Percentiles rank a stretch among this genome's conserved stretches.
These are phyloP conservation scores for Boeremia lycopersici DNA, from an alignment of 2,329 filamentous ascomycete genomes.

Conservation along the genomic window DNA sequence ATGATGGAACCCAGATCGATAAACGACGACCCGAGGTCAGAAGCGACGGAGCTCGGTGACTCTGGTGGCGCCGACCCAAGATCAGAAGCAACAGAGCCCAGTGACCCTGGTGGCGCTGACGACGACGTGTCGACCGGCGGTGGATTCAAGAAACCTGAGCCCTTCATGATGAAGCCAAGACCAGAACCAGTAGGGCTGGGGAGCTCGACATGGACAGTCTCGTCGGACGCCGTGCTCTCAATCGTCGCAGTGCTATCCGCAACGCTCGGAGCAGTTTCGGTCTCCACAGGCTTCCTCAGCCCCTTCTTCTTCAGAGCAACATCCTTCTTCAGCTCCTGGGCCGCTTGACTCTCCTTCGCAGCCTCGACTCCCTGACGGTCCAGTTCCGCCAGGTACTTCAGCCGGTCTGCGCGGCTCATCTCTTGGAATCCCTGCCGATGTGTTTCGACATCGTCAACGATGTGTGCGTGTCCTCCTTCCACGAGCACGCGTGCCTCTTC, in stretches of 20 bases:
- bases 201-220: slow-evolving; percentile 18
- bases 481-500: slow-evolving; percentile 87
- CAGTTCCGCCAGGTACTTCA: slow-evolving; percentile 65
- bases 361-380: slow-evolving; percentile 61
- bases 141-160: slow-evolving; percentile 23
- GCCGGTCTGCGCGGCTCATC: slow-evolving; percentile 63
- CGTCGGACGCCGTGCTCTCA: slow-evolving; percentile 14
- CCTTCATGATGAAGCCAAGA: slow-evolving; percentile 36
- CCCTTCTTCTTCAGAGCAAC: slow-evolving; percentile 58
- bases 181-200: slow-evolving; percentile 20
- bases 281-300: slow-evolving; percentile 27
- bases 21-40: slow-evolving; percentile 12
- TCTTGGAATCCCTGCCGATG: slow-evolving; percentile 70
- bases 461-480: slow-evolving; percentile 74
- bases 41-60: slow-evolving; percentile 2
- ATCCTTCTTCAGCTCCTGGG: slow-evolving; percentile 58
- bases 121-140: background rate
- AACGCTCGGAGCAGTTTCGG: slow-evolving; percentile 4
- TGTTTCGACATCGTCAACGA: slow-evolving; percentile 77
- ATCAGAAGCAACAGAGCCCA: too few species aligned
- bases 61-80: background rate
- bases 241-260: slow-evolving; percentile 10
- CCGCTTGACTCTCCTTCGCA: slow-evolving; percentile 53
- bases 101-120: background rate
- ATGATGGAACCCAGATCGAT: slow-evolving; percentile 30